Evolutionary conservation across 2,329 filamentous ascomycete species (phyloP).

Genomic region (Ceratocystis destructans): DNA sequence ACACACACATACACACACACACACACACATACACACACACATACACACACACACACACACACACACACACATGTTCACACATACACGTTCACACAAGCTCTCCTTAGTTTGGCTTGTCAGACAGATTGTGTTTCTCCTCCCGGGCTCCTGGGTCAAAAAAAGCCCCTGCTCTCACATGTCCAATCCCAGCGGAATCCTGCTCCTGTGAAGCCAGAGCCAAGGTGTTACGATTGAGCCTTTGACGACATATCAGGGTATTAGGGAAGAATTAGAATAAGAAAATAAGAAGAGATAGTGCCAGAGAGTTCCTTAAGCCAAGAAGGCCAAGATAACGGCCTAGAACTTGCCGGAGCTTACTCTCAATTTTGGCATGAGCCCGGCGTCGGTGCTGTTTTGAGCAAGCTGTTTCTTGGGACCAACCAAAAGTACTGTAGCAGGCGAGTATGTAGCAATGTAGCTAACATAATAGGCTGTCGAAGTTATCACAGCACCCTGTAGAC

Average conservation of each 20-base stretch:
- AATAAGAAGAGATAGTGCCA: neutral
- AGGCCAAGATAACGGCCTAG: neutral
- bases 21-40: neutral
- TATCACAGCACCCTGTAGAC: neutral
- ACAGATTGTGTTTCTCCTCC: constrained; percentile 4
- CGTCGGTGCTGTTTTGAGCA: neutral
- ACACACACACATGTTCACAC: neutral
- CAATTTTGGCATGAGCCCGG: neutral
- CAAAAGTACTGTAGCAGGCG: neutral
- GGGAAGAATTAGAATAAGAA: neutral
- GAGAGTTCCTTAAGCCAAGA: too few species aligned
- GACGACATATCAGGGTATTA: neutral
- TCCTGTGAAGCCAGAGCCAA: neutral
- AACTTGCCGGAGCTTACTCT: neutral
- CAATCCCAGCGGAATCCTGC: constrained; percentile 6
- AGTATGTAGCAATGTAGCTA: neutral
- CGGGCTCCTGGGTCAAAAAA: constrained; percentile 5
- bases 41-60: too few species aligned
- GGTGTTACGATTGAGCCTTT: neutral
- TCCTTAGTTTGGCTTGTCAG: neutral
- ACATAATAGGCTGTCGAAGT: neutral
- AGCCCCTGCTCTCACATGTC: constrained; percentile 4
- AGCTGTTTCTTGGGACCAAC: neutral
- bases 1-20: neutral
- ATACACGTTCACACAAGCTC: neutral